Evolutionary conservation across 495 filamentous ascomycete genomes (phyloP), one percentile per base, ranked within the genome.

Genomic region (Rhypophila decipiens): DNA sequence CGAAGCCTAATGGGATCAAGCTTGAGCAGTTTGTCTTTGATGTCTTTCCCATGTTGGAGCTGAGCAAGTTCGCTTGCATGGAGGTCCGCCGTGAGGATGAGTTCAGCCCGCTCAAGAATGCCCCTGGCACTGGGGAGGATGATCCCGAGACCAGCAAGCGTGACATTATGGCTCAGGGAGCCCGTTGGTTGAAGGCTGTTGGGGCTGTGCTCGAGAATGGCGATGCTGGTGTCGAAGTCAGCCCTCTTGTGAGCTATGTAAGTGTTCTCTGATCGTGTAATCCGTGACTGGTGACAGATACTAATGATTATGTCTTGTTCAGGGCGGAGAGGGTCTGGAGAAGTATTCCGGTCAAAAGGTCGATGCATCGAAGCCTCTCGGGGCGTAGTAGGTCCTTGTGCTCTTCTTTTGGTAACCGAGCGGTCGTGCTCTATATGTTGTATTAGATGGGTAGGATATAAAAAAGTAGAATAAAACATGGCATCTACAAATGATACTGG

Each of bases 11-110:
- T 61, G 93, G 93, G 42, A 88, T 99, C 76, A 99, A 99, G 73
- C 78, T 99, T 41, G 93, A 99, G 75, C 94, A 96, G 67, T 99
- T 97, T 54, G 90, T 99, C 43, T 99, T 99, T 68, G 93, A 99
- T 66, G 88, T 93, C 56, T 99, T 99, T 77, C 91, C 94, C 39
- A 74, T 88, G 76, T 76, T 93, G 12, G 75, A 87, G 23, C 74
- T 99, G 49, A 75, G 83, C 37, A 88, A 91, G 69, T 97, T 99
- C 58, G 94, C 90, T 11, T 91, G 81, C 67, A 81, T 97, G 72
- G 93, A 99, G 69, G 93, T 99, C 23, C 87, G 82, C 61, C 88
- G 93, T 24, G 90, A 96, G 71, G 93, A 99, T 47, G 93, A 99
- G 69, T 99, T 99, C 73, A 96, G 91, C 39, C 91, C 93, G 9